Conservation (phyloP, 768 basidiomycete species). For the Jaapia argillacea region DNA sequence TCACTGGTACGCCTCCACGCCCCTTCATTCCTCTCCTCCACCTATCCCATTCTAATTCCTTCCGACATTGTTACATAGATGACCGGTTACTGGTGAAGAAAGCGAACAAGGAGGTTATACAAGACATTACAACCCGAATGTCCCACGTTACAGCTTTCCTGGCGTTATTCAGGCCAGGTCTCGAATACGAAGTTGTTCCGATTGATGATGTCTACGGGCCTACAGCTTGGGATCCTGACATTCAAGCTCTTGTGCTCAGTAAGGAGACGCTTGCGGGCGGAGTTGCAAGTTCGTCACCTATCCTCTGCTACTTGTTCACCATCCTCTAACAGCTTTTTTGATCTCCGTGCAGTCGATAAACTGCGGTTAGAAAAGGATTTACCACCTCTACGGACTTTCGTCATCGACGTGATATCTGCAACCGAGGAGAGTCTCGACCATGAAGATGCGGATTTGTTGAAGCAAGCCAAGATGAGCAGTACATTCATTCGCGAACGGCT, state of each 20-base stretch:
- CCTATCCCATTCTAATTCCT: background rate
- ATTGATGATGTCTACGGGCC: conserved; percentile 88
- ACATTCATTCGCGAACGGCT: conserved; percentile 89
- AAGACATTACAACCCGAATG: conserved; percentile 48
- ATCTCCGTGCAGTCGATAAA: conserved; percentile 42
- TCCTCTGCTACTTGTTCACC: background rate
- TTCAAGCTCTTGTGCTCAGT: conserved; percentile 91
- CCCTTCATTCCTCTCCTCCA: background rate
- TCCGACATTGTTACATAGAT: conserved; percentile 28
- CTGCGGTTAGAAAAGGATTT: conserved; percentile 47
- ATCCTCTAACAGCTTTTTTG: background rate
- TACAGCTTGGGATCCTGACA: conserved; percentile 74
- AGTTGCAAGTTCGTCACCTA: conserved; percentile 46
- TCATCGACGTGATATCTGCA: conserved; percentile 87
- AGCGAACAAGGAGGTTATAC: conserved; percentile 53
- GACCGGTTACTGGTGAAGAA: conserved; percentile 67
- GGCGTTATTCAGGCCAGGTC: conserved; percentile 51
- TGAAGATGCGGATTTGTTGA: conserved; percentile 59
- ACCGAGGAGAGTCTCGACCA: conserved; percentile 46
- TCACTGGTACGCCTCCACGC: conserved; percentile 52
- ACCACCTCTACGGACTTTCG: conserved; percentile 51
- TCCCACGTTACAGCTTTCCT: conserved; percentile 59
- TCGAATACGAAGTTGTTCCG: conserved; percentile 60
- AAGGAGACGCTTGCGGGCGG: conserved; percentile 80
- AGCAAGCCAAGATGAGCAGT: conserved; percentile 87